Conservation (phyloP, 192 early-diverging fungal species). For the Anaeromyces robustus region DNA sequence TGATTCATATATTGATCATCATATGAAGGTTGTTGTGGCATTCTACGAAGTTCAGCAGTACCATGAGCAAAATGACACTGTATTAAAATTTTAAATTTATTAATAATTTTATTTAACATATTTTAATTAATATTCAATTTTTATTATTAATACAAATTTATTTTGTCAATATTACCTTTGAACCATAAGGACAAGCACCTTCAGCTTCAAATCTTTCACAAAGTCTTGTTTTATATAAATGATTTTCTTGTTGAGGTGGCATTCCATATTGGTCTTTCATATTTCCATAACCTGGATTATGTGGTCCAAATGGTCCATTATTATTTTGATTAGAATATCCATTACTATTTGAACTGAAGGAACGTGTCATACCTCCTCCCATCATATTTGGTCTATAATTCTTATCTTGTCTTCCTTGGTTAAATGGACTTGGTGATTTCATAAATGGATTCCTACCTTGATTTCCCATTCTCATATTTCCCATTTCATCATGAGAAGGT, state of each 20-base stretch:
- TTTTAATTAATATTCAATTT: too few relatives aligned
- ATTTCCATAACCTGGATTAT: not conserved
- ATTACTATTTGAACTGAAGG: not conserved
- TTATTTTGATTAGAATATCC: not conserved
- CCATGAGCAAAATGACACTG: conserved; percentile 69
- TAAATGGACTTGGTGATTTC: not conserved
- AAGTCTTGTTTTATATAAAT: conserved; percentile 72
- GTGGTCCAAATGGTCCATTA: not conserved
- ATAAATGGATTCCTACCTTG: not conserved
- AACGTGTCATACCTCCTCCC: not conserved
- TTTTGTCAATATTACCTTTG: not conserved
- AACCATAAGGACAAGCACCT: conserved; percentile 51
- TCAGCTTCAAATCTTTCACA: conserved; percentile 74
- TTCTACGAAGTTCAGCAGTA: conserved; percentile 34
- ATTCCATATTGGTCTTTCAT: not conserved
- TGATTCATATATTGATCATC: conserved; percentile 10
- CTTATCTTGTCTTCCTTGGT: not conserved
- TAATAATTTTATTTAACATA: not conserved
- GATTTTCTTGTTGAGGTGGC: conserved; percentile 27
- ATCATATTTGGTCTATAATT: not conserved
- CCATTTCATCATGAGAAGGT: not conserved
- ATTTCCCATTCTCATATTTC: not conserved
- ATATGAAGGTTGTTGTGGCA: conserved; percentile 17
- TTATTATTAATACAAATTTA: too few relatives aligned
- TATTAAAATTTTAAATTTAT: not conserved